phyloP scores from a whole-genome alignment of 257 asterid species.

The Nicotiana tabacum region DNA sequence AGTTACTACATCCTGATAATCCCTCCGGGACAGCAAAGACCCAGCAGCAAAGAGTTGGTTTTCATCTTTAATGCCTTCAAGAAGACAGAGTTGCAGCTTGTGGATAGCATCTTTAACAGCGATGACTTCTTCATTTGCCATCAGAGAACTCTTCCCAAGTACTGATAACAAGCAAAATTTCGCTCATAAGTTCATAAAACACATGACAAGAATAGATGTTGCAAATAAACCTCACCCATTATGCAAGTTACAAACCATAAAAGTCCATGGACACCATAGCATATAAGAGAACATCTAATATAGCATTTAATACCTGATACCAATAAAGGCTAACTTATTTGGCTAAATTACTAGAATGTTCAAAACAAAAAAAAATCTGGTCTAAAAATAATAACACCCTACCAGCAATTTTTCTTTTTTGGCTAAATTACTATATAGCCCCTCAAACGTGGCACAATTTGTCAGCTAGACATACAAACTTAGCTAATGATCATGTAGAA shows the following conservation, averaged over 20 bases:
- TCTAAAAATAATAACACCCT: no score
- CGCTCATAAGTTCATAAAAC: background rate
- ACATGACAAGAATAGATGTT: background rate
- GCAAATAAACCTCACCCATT: background rate
- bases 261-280: background rate
- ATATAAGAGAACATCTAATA: background rate
- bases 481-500: no score
- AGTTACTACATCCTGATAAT: constrained; percentile 80
- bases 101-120: constrained; percentile 68
- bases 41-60: constrained; percentile 61
- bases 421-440: no score
- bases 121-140: constrained; percentile 37
- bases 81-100: constrained; percentile 69
- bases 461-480: no score
- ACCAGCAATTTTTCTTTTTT: no score
- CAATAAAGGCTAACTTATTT: background rate
- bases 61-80: constrained; percentile 73
- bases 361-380: no score
- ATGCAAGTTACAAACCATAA: background rate
- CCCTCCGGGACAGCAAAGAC: constrained; percentile 51
- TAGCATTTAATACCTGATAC: background rate
- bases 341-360: no score
- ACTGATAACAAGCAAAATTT: background rate
- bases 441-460: no score
- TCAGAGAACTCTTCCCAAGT: constrained; percentile 16